Evolutionary conservation across 805 yeast genomes (phyloP).

Genomic region (Sugiyamaella qingdaonensis): DNA sequence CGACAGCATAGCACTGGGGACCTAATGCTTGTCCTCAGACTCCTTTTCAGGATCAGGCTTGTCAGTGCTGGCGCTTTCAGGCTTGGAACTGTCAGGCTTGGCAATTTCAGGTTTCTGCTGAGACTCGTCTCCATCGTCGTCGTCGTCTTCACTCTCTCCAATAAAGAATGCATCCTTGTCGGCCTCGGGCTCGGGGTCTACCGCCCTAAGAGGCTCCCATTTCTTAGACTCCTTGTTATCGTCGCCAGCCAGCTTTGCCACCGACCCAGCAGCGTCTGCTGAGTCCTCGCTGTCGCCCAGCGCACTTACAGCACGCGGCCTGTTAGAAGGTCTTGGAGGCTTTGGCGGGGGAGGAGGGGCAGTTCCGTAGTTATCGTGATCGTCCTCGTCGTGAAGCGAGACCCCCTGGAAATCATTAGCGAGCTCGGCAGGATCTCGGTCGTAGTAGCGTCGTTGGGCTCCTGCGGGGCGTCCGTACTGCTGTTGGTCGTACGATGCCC

Average conservation of each 20-base stretch:
- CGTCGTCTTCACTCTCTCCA: conserved; percentile 46
- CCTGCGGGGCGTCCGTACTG: conserved; percentile 6
- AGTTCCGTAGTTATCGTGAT: background rate
- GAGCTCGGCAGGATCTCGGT: conserved; percentile 54
- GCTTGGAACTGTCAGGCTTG: background rate
- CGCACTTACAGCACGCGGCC: conserved; percentile 22
- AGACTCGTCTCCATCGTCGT: conserved; percentile 23
- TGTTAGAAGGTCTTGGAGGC: conserved; percentile 29
- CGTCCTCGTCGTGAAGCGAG: conserved; percentile 38
- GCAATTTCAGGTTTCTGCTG: background rate
- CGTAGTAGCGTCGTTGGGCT: conserved; percentile 28
- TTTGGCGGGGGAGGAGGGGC: conserved; percentile 29
- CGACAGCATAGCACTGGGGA: too few relatives aligned
- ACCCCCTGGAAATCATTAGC: conserved; percentile 48
- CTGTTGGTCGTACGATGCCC: conserved; percentile 8
- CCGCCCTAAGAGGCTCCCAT: conserved; percentile 43
- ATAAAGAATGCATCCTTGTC: conserved; percentile 48
- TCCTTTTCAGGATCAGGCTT: background rate
- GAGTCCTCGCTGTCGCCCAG: conserved; percentile 18
- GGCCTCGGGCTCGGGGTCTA: conserved; percentile 39
- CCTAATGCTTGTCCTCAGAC: background rate
- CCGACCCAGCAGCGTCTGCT: background rate
- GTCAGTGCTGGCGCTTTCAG: background rate
- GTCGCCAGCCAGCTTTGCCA: background rate
- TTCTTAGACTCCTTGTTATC: conserved; percentile 24